Evolutionary conservation across 2,329 filamentous ascomycete genomes (phyloP).

Genomic region (Colletotrichum cereale): DNA sequence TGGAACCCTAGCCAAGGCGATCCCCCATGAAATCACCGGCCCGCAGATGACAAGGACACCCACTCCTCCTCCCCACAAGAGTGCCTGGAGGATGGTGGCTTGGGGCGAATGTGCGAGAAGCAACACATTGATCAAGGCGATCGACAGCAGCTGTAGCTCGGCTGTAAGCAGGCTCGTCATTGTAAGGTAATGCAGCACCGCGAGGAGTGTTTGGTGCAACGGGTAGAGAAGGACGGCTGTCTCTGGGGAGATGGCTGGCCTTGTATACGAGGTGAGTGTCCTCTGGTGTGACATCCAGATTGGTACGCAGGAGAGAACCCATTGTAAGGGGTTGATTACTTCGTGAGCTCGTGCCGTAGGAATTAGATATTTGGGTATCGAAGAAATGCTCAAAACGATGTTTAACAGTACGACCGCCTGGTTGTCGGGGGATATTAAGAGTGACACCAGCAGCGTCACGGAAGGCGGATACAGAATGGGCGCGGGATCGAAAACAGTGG

Average conservation of each 20-base stretch:
- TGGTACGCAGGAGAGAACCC: slow-evolving; percentile 81
- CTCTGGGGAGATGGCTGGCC: slow-evolving; percentile 63
- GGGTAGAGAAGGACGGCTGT: slow-evolving; percentile 79
- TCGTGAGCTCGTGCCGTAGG: slow-evolving; percentile 70
- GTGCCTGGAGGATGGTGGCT: slow-evolving; percentile 83
- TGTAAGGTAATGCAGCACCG: slow-evolving; percentile 82
- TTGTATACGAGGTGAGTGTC: neutral
- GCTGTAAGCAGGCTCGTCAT: slow-evolving; percentile 89
- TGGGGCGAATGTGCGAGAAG: slow-evolving; percentile 85
- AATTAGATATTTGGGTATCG: slow-evolving; percentile 79
- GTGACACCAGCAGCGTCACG: slow-evolving; percentile 80
- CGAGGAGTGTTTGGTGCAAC: slow-evolving; percentile 82
- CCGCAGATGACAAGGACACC: slow-evolving; percentile 79
- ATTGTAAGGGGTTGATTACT: slow-evolving; percentile 78
- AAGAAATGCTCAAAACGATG: slow-evolving; percentile 82
- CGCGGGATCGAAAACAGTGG: slow-evolving; percentile 88
- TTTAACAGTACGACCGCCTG: slow-evolving; percentile 78
- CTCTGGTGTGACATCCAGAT: slow-evolving; percentile 51
- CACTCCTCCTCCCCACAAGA: slow-evolving; percentile 88
- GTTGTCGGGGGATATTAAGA: slow-evolving; percentile 76
- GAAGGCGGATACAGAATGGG: slow-evolving; percentile 88
- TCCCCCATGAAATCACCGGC: slow-evolving; percentile 83
- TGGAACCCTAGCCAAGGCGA: slow-evolving; percentile 87
- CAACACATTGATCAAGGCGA: slow-evolving; percentile 84
- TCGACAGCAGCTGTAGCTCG: slow-evolving; percentile 89